Conservation (phyloP, 2,329 filamentous ascomycete species). For the Aspergillus sclerotialis region DNA sequence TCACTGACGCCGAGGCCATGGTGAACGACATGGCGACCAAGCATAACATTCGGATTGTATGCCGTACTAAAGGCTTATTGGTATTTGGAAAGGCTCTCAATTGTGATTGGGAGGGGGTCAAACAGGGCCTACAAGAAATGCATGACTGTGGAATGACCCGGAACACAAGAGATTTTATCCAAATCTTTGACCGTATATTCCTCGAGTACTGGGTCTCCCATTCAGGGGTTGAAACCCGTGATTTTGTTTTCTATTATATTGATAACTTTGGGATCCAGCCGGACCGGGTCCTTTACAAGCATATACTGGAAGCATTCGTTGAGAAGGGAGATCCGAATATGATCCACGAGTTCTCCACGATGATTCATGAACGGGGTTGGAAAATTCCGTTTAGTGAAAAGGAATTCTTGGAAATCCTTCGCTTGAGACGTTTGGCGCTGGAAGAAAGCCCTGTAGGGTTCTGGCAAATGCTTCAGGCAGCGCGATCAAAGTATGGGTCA, state of each 20-base stretch:
- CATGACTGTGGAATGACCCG: conserved; percentile 25
- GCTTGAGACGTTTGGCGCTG: conserved; percentile 25
- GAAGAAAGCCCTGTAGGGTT: conserved; percentile 29
- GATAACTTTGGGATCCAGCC: conserved; percentile 29
- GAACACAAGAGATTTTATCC: conserved; percentile 21
- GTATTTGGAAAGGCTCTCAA: conserved; percentile 28
- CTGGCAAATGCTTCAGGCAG: conserved; percentile 35
- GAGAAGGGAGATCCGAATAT: conserved; percentile 30
- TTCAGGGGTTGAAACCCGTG: conserved; percentile 23
- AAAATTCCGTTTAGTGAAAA: conserved; percentile 23
- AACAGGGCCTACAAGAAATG: conserved; percentile 31
- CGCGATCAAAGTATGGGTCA: conserved; percentile 25
- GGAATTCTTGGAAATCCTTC: conserved; percentile 26
- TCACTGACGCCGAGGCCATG: conserved; percentile 28
- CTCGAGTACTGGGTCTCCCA: conserved; percentile 35
- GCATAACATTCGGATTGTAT: conserved; percentile 23
- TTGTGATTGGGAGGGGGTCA: conserved; percentile 35
- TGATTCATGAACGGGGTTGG: conserved; percentile 26
- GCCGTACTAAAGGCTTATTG: conserved; percentile 31
- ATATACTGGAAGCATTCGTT: conserved; percentile 33
- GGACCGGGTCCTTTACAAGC: conserved; percentile 32
- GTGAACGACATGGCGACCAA: conserved; percentile 26
- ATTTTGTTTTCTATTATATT: conserved; percentile 30
- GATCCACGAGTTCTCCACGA: conserved; percentile 22
- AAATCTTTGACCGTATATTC: conserved; percentile 34